phyloP scores from a whole-genome alignment of 106 monocot species.

The Acorus calamus region DNA sequence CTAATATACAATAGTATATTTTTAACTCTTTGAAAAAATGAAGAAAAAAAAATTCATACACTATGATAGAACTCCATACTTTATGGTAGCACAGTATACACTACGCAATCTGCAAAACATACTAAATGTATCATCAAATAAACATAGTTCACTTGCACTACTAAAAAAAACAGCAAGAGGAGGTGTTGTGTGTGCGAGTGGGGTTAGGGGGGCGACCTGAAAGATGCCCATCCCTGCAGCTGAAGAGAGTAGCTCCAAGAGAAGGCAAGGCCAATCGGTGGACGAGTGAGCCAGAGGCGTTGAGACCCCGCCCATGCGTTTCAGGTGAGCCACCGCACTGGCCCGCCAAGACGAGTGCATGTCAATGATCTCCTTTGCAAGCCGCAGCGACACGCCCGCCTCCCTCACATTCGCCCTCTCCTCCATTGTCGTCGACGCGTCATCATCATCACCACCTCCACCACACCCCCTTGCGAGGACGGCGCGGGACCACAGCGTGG shows the following conservation, averaged over 20 bases:
- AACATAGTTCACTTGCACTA: no score
- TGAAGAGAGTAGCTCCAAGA: conserved; percentile 63
- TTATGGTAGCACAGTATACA: no score
- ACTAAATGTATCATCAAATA: no score
- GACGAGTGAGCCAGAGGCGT: conserved; percentile 52
- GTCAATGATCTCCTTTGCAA: conserved; percentile 73
- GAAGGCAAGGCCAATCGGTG: conserved; percentile 83
- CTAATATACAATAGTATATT: no score
- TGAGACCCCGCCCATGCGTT: conserved; percentile 47
- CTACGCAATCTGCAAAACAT: no score
- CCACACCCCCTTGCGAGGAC: conserved; percentile 20
- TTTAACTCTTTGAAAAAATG: no score
- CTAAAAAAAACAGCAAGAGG: no score
- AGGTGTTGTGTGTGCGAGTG: no score
- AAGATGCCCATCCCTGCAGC: conserved; percentile 68
- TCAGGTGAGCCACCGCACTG: conserved; percentile 50
- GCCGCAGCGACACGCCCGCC: conserved; percentile 35
- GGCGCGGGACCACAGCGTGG: conserved; percentile 68
- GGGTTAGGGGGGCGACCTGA: conserved; percentile 33
- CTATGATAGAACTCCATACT: no score
- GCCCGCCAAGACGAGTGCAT: conserved; percentile 67
- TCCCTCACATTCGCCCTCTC: conserved; percentile 62
- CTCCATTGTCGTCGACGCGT: conserved; percentile 20
- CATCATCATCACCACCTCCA: neutral
- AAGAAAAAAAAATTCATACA: no score